These are phyloP conservation scores for Aspergillus calidoustus DNA, from an alignment of 2,329 filamentous ascomycete species.

Conservation along the genomic window DNA sequence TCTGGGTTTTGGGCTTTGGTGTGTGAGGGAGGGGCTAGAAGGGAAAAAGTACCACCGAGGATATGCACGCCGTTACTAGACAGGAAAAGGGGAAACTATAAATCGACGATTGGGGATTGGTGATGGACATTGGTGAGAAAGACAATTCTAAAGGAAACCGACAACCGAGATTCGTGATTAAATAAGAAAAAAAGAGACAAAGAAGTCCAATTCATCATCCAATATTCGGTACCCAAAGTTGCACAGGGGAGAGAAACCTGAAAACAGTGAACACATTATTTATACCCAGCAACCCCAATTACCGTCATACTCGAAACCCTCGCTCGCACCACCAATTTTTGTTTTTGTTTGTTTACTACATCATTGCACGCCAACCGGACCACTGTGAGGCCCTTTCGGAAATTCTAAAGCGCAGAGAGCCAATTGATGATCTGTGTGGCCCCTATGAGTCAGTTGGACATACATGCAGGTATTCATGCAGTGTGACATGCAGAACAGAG, in stretches of 20 bases:
- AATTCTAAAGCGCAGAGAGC: constrained; percentile 24
- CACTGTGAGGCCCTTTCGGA: neutral
- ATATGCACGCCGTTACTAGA: neutral
- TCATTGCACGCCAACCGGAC: neutral
- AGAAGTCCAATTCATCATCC: neutral
- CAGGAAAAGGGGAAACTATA: neutral
- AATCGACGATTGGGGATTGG: neutral
- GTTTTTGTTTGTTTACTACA: neutral
- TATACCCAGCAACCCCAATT: neutral
- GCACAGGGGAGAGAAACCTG: neutral
- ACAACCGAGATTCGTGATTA: neutral
- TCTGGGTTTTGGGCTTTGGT: neutral
- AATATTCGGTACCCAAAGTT: neutral
- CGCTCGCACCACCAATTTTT: neutral
- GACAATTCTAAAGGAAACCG: neutral
- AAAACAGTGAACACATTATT: neutral
- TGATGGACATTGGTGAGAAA: neutral
- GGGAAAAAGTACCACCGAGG: neutral
- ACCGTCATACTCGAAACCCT: neutral
- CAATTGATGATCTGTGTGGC: constrained; percentile 30
- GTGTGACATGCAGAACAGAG: constrained; percentile 11
- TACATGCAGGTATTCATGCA: constrained; percentile 3
- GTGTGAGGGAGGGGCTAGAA: neutral
- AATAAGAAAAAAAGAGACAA: neutral
- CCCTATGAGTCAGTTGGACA: constrained; percentile 11